A percentile compares a stretch with the other conserved stretches of the same genome.
These are phyloP conservation scores for Nothophytophthora sp. DNA, from an alignment of 352 stramenopile genomes.

Conservation along the genomic window DNA sequence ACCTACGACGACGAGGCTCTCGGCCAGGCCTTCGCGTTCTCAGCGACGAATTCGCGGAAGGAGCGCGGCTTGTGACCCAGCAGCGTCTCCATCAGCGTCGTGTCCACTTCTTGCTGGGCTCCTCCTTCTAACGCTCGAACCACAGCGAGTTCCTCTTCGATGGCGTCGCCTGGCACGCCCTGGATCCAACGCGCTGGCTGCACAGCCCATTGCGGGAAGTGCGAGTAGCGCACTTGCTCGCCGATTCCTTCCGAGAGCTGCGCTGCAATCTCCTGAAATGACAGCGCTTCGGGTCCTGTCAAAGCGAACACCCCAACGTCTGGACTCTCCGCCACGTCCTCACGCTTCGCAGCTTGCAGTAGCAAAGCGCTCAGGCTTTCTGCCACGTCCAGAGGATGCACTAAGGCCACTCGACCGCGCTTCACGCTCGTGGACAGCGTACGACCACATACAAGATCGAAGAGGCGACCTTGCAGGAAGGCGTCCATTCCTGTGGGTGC, in stretches of 20 bases:
- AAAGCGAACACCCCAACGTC: constrained; percentile 26
- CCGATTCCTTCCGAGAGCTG: constrained; percentile 43
- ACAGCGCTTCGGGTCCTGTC: constrained; percentile 60
- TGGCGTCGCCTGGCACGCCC: constrained; percentile 58
- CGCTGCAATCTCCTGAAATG: constrained; percentile 47
- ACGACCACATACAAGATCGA: constrained; percentile 63
- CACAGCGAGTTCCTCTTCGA: constrained; percentile 55
- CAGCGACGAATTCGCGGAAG: constrained; percentile 48
- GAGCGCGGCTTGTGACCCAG: constrained; percentile 35
- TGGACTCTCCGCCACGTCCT: background rate
- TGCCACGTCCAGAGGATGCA: constrained; percentile 60
- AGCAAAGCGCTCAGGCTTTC: constrained; percentile 40
- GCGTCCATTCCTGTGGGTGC: constrained; percentile 58
- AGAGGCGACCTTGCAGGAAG: constrained; percentile 48
- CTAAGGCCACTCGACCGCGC: constrained; percentile 52
- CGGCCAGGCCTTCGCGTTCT: constrained; percentile 51
- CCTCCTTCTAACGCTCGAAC: constrained; percentile 47
- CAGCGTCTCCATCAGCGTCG: constrained; percentile 31
- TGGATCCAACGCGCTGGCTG: constrained; percentile 74
- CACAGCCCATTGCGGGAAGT: constrained; percentile 77
- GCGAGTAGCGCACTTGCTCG: constrained; percentile 51
- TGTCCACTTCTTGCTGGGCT: constrained; percentile 35
- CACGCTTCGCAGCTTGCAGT: background rate
- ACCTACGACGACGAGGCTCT: too few relatives aligned
- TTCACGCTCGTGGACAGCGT: constrained; percentile 70